These are phyloP conservation scores for Trichoderma pleuroti DNA, from an alignment of 2,329 filamentous ascomycete species.

Conservation along the genomic window DNA sequence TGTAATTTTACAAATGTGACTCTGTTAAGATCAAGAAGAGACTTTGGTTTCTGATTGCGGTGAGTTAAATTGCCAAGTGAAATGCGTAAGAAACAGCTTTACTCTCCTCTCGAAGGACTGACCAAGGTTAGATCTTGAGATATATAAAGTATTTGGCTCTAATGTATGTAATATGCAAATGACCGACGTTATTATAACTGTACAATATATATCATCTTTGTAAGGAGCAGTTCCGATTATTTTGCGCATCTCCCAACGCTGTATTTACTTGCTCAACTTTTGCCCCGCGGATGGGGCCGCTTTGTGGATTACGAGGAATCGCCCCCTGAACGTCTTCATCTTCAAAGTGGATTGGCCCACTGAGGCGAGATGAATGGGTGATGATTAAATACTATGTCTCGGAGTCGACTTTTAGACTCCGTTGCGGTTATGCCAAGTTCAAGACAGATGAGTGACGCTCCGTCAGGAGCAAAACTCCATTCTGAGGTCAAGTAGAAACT, in stretches of 20 bases:
- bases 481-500: too few relatives aligned
- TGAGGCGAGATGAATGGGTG: neutral
- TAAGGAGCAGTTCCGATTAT: neutral
- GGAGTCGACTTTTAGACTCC: neutral
- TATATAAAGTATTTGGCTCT: neutral
- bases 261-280: neutral
- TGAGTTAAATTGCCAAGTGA: neutral
- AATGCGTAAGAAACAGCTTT: neutral
- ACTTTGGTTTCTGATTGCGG: neutral
- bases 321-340: neutral
- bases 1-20: neutral
- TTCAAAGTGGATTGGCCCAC: neutral
- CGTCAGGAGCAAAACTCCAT: neutral
- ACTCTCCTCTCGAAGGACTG: too few relatives aligned
- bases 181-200: neutral
- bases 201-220: neutral
- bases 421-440: neutral
- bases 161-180: neutral
- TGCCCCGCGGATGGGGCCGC: neutral
- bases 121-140: too few relatives aligned
- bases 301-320: neutral
- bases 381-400: neutral
- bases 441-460: neutral
- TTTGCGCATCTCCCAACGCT: neutral
- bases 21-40: neutral